phyloP scores from a whole-genome alignment of 345 rosid genomes.

The Salix viminalis region DNA sequence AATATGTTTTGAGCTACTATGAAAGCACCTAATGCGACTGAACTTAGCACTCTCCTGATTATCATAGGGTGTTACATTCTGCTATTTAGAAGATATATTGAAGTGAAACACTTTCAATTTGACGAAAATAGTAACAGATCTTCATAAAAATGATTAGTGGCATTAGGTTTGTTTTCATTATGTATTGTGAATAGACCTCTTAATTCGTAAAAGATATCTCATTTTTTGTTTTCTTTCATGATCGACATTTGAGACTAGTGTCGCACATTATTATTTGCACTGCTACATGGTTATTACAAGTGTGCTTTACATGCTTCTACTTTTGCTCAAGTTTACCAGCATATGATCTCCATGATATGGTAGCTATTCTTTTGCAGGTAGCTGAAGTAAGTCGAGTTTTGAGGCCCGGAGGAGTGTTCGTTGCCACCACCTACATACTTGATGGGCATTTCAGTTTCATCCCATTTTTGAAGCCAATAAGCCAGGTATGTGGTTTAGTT shows the following conservation, averaged over 20 bases:
- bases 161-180: too few species aligned
- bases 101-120: too few species aligned
- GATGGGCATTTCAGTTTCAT: constrained; percentile 53
- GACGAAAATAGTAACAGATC: too few species aligned
- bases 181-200: too few species aligned
- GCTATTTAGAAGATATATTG: too few species aligned
- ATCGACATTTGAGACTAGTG: not conserved
- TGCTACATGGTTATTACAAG: not conserved
- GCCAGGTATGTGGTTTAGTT: constrained; percentile 43
- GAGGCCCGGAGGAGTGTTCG: constrained; percentile 85
- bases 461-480: constrained; percentile 47
- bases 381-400: constrained; percentile 87
- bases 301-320: not conserved
- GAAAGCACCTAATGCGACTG: not conserved
- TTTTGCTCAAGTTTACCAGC: not conserved
- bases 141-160: too few species aligned
- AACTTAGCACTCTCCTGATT: not conserved
- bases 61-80: not conserved
- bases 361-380: constrained; percentile 36
- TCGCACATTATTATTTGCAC: not conserved
- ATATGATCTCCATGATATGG: not conserved
- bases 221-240: not conserved
- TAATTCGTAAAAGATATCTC: too few species aligned
- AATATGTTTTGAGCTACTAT: not conserved
- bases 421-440: constrained; percentile 58